Conservation (phyloP, 495 filamentous ascomycete genomes). For the Penicillium flavigenum region DNA sequence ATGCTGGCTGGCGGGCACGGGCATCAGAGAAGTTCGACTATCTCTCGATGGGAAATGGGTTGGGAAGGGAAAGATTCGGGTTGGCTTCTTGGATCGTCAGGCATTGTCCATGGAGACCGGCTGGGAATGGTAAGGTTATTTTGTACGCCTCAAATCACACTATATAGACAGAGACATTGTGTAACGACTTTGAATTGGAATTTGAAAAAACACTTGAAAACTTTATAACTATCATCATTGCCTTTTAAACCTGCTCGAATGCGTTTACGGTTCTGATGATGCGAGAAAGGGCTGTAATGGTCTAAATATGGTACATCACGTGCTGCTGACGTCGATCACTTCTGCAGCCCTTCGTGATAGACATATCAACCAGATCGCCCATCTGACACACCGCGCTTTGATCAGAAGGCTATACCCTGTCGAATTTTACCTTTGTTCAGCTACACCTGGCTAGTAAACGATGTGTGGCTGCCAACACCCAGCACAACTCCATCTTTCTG, state of each 20-base stretch:
- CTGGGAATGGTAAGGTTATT: conserved; percentile 6
- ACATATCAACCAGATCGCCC: not conserved
- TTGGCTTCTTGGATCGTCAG: conserved; percentile 19
- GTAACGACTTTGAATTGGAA: conserved; percentile 15
- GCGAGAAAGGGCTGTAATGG: not conserved
- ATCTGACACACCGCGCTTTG: not conserved
- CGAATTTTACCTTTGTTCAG: not conserved
- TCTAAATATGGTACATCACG: conserved; percentile 2
- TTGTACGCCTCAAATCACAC: conserved; percentile 8
- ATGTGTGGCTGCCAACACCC: not conserved
- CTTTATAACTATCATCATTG: not conserved
- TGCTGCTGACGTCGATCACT: conserved; percentile 8
- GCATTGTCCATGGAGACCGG: conserved; percentile 21
- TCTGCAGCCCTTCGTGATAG: not conserved
- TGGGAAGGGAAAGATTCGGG: conserved; percentile 12
- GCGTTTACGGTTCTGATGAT: not conserved
- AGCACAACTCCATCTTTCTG: not conserved
- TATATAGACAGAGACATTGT: conserved; percentile 13
- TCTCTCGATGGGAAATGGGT: conserved; percentile 9
- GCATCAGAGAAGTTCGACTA: conserved; percentile 16
- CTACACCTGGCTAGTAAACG: not conserved
- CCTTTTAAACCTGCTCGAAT: not conserved
- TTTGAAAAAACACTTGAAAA: conserved; percentile 4
- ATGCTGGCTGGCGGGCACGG: conserved; percentile 29
- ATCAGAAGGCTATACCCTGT: not conserved